Evolutionary conservation across 1,139 yeast species (phyloP), one percentile per base, ranked within the genome.

Genomic region (Meyerozyma guilliermondii): DNA sequence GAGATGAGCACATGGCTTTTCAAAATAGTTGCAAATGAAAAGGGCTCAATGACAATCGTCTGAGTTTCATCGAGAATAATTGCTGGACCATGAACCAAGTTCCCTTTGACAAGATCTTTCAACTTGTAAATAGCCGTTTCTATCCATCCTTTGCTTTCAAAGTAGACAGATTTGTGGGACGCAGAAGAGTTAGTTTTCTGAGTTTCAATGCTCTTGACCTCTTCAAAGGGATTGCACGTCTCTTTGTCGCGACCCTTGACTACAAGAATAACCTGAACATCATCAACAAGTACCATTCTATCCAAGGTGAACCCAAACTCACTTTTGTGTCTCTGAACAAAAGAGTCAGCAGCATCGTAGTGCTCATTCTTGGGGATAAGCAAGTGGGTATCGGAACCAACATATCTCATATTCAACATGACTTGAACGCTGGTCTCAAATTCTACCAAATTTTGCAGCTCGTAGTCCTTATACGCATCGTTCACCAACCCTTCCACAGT

Each of bases 41-140:
- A 63, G 1, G 95, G 94, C 20, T 88, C 87, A 17, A 89, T 76
- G 17, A 89, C 74, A 49, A 88, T 81, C 0, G 97, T 89, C 61
- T 89, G 96, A 0, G 96, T 89, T 36, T 80, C 80, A 62, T 89
- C 97, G 17, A 89, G 82, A 46, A 89, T 74, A 50, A 89, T 79
- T 0, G 95, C 87, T 3, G 97, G 97, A 0, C 96, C 97, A 2
- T 50, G 34, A 4, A 89, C 62, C 10, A 62, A 54, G 10, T 74
- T 62, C 3, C 95, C 95, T 8, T 73, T 52, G 1, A 58, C 43
- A 43, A 88, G 63, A 3, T 70, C 66, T 8, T 71, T 76, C 39
- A 86, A 65, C 39, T 68, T 61, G 52, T 64, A 79, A 1, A 87
- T 72, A 0, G 74, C 68, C 1, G 91, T 71, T 2, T 74, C 65